phyloP scores from a whole-genome alignment of 2,329 filamentous ascomycete genomes.

The Ophiocordyceps camponoti-floridani region DNA sequence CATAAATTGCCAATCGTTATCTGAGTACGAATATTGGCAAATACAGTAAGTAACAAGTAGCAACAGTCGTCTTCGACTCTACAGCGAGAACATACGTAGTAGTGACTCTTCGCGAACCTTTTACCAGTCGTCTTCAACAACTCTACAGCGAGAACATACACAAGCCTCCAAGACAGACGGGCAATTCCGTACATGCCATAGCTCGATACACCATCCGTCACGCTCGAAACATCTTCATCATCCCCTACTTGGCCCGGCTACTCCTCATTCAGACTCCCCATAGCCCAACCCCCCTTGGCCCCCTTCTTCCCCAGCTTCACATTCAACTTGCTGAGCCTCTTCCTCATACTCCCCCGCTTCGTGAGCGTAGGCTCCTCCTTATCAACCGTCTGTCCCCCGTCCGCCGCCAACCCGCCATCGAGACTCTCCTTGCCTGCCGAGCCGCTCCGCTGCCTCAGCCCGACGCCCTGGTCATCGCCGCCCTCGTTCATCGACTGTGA shows the following conservation, averaged over 20 bases:
- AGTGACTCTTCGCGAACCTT: too few relatives aligned
- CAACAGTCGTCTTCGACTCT: too few relatives aligned
- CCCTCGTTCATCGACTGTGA: constrained; percentile 15
- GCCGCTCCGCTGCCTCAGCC: constrained; percentile 6
- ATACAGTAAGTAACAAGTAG: too few relatives aligned
- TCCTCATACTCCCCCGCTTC: constrained; percentile 50
- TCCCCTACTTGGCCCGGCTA: constrained; percentile 11
- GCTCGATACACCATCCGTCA: too few relatives aligned
- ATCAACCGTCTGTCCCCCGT: constrained; percentile 4
- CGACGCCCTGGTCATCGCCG: constrained; percentile 4
- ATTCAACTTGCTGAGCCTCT: constrained; percentile 61
- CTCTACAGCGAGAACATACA: too few relatives aligned
- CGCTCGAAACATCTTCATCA: too few relatives aligned
- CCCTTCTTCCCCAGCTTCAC: constrained; percentile 55
- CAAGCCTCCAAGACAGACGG: too few relatives aligned
- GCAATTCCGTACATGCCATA: too few relatives aligned
- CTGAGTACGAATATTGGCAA: too few relatives aligned
- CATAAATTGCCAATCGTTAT: too few relatives aligned
- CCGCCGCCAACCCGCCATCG: constrained; percentile 8
- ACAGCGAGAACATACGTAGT: too few relatives aligned
- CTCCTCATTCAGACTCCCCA: constrained; percentile 39
- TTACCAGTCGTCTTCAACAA: too few relatives aligned
- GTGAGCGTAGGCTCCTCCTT: constrained; percentile 15
- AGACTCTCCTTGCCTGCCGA: constrained; percentile 11
- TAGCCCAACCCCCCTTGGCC: constrained; percentile 33